A percentile compares a stretch with the other conserved stretches of the same genome.
Evolutionary conservation across 495 filamentous ascomycete genomes (phyloP).

Genomic region (Penicillium mononematosum): DNA sequence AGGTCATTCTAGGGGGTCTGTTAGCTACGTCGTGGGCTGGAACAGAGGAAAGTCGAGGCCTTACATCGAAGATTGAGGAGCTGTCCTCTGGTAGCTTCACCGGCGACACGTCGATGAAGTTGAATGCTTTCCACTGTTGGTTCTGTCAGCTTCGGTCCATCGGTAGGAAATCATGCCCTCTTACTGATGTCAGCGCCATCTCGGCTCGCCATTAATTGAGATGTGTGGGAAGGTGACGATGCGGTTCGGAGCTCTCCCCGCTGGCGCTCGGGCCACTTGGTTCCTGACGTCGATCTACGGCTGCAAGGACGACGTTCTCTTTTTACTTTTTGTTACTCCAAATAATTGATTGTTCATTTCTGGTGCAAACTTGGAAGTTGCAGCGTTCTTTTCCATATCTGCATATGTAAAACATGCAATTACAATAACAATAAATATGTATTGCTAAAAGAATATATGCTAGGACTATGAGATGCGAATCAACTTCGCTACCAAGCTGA

Average conservation of each 20-base stretch:
- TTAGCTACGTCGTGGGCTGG: slow-evolving; percentile 16
- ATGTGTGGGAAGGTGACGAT: slow-evolving; percentile 16
- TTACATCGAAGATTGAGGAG: slow-evolving; percentile 61
- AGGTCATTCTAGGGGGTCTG: slow-evolving; percentile 53
- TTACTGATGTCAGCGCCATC: slow-evolving; percentile 53
- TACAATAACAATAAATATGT: neutral
- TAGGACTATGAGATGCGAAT: neutral
- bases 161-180: neutral
- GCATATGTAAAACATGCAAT: neutral
- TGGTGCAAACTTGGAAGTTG: neutral
- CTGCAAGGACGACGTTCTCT: neutral
- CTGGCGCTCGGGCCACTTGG: slow-evolving; percentile 28
- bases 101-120: slow-evolving; percentile 94
- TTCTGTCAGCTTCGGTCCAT: slow-evolving; percentile 2
- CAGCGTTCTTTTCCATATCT: neutral
- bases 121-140: slow-evolving; percentile 93
- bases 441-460: slow-evolving; percentile 1
- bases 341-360: neutral
- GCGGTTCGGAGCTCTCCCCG: slow-evolving; percentile 28
- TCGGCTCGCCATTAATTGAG: slow-evolving; percentile 37
- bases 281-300: slow-evolving; percentile 12
- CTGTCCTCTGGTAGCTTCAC: slow-evolving; percentile 76
- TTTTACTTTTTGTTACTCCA: neutral
- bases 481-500: neutral
- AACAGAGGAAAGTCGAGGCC: slow-evolving; percentile 33